phyloP scores from a whole-genome alignment of 306 rosid genomes.

The Biancaea sappan region DNA sequence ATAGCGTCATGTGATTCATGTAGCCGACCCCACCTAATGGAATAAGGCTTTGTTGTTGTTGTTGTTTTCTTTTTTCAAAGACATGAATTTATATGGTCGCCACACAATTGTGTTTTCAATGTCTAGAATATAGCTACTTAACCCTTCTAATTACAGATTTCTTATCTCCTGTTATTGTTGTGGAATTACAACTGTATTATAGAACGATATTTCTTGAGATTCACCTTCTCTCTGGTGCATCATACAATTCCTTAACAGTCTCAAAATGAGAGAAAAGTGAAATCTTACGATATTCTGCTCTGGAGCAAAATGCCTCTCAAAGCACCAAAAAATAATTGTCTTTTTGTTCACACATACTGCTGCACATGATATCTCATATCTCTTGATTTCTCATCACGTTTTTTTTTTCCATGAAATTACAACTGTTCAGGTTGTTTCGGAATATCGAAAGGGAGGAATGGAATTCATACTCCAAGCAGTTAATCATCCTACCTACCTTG shows the following conservation, averaged over 20 bases:
- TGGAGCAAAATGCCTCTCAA: not conserved
- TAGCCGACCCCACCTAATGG: too few relatives aligned
- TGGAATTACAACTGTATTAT: constrained; percentile 23
- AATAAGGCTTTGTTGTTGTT: too few relatives aligned
- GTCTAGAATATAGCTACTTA: constrained; percentile 6
- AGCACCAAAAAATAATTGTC: not conserved
- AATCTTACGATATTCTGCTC: not conserved
- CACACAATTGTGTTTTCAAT: not conserved
- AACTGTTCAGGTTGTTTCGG: constrained; percentile 73
- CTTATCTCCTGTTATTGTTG: not conserved
- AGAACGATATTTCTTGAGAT: not conserved
- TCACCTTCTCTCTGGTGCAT: not conserved
- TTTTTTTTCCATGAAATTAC: constrained; percentile 15
- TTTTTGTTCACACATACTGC: too few relatives aligned
- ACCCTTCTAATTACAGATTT: not conserved
- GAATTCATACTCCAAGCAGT: constrained; percentile 83
- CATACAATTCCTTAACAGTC: not conserved
- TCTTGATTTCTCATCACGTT: not conserved
- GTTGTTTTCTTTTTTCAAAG: too few relatives aligned
- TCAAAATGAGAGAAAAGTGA: not conserved
- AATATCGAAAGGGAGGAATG: constrained; percentile 70
- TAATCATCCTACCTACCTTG: constrained; percentile 91
- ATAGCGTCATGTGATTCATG: too few relatives aligned
- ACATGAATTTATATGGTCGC: too few relatives aligned
- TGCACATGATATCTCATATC: not conserved